Evolutionary conservation across 2,329 filamentous ascomycete species (phyloP), one percentile per base, ranked within the genome.

Genomic region (Arachnomyces sp.): DNA sequence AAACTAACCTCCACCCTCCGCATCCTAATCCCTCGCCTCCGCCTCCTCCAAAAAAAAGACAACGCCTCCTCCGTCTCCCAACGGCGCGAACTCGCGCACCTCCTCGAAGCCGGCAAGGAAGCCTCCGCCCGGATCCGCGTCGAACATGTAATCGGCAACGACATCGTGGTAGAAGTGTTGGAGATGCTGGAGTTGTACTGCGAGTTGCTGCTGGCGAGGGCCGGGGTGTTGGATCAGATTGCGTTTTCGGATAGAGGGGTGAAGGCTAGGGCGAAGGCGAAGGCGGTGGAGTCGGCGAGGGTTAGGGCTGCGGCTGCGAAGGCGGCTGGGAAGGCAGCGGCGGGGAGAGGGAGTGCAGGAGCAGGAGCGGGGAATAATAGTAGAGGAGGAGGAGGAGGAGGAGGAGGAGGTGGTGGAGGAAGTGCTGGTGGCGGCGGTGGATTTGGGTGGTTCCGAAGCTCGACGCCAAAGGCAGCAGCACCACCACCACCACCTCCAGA

Each of bases 131-230:
- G 49, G 16, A 50, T 52, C 36, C 49, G 49, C 33, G 47, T 47
- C 3, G 49, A 52, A 40, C 46, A 52, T 39, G 46, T 48, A 8
- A 52, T 52, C 39, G 43, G 44, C 29, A 52, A 48, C 18, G 49
- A 52, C 39, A 47, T 47, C 28, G 28, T 50, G 31, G 49, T 52
- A 9, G 40, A 44, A 8, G 49, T 47, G 12, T 34, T 52, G 40
- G 49, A 52, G 38, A 50, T 52, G 18, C 18, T 52, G 7, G 49
- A 52, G 42, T 25, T 52, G 28, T 43, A 50, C 18, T 52, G 48
- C 21, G 49, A 52, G 35, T 45, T 48, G 35, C 37, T 52, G 17
- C 47, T 45, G 17, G 49, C 49, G 8, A 36, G 49, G 11, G 49
- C 46, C 28, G 50, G 50, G 41, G 45, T 52, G n/a, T 21, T 52